Conservation (phyloP, 1,284 basidiomycete species). For the Coriolopsis trogii region DNA sequence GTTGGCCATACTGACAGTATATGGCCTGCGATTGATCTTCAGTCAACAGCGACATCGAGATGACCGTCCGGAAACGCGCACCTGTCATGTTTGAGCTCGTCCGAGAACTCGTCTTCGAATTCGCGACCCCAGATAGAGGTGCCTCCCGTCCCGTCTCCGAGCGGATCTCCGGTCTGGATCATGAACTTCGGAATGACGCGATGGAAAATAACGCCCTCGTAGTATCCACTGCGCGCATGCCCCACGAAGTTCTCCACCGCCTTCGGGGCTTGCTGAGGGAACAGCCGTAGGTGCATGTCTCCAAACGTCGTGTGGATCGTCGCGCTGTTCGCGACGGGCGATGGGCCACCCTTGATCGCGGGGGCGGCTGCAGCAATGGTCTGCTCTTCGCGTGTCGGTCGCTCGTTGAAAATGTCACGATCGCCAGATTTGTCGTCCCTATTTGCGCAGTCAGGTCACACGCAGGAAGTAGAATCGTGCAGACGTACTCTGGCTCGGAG, state of each 20-base stretch:
- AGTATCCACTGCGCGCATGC: constrained; percentile 91
- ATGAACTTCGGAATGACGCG: constrained; percentile 99
- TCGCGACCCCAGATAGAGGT: constrained; percentile 92
- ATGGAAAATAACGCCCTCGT: constrained; percentile 95
- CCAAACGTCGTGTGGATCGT: constrained; percentile 96
- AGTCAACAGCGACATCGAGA: constrained; percentile 5
- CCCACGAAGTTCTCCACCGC: constrained; percentile 98
- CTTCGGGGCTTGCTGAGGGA: constrained; percentile 91
- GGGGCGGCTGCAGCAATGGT: constrained; percentile 78
- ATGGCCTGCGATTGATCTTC: constrained; percentile 69
- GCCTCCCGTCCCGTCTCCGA: constrained; percentile 98
- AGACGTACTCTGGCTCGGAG: constrained; percentile 83
- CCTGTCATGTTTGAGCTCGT: constrained; percentile 90
- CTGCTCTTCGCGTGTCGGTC: constrained; percentile 95
- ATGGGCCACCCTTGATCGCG: constrained; percentile 55
- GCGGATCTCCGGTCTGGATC: constrained; percentile 97
- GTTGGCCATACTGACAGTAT: constrained; percentile 99
- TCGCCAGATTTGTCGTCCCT: constrained; percentile 89
- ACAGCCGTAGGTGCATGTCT: constrained; percentile 91
- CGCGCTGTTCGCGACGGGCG: constrained; percentile 72
- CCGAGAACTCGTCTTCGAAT: constrained; percentile 96
- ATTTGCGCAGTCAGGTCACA: constrained; percentile 8
- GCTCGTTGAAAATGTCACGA: constrained; percentile 98
- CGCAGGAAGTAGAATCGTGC: constrained; percentile 1
- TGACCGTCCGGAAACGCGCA: constrained; percentile 35